Conservation (phyloP, 305 asterid species). For the Rubia tinctorum region DNA sequence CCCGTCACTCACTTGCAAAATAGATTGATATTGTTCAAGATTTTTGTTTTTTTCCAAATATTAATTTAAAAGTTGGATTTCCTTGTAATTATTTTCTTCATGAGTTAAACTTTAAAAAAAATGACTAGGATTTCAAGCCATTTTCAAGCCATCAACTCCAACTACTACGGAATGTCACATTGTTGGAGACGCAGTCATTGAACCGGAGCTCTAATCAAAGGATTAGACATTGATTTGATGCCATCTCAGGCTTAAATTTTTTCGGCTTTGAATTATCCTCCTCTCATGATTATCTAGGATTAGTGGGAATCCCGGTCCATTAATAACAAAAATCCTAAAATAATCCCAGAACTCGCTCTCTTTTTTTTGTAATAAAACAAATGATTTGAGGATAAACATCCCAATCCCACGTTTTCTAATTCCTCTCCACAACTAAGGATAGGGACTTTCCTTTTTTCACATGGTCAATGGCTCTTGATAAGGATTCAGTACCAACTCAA, state of each 20-base stretch:
- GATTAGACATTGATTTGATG: background rate
- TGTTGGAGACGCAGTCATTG: background rate
- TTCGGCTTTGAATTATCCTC: background rate
- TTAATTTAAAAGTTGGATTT: too few relatives aligned
- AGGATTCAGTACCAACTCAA: background rate
- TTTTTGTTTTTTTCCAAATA: too few relatives aligned
- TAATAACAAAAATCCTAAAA: background rate
- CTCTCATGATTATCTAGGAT: background rate
- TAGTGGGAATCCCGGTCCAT: slow-evolving; percentile 3
- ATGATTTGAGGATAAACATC: slow-evolving; percentile 18
- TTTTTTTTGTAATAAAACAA: background rate
- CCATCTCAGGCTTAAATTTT: background rate
- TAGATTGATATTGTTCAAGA: too few relatives aligned
- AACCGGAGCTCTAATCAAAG: background rate
- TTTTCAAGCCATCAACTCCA: background rate
- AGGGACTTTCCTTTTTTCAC: background rate
- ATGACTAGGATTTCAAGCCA: too few relatives aligned
- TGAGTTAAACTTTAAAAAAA: too few relatives aligned
- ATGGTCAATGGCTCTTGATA: slow-evolving; percentile 6
- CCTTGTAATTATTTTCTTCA: too few relatives aligned
- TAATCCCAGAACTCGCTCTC: background rate
- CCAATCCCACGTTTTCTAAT: background rate
- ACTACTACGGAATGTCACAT: background rate
- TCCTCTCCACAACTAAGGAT: too few relatives aligned
- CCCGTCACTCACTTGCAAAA: too few relatives aligned